Base-by-base conservation (phyloP, 345 rosid genomes). In the Citropsis articulata region DNA sequence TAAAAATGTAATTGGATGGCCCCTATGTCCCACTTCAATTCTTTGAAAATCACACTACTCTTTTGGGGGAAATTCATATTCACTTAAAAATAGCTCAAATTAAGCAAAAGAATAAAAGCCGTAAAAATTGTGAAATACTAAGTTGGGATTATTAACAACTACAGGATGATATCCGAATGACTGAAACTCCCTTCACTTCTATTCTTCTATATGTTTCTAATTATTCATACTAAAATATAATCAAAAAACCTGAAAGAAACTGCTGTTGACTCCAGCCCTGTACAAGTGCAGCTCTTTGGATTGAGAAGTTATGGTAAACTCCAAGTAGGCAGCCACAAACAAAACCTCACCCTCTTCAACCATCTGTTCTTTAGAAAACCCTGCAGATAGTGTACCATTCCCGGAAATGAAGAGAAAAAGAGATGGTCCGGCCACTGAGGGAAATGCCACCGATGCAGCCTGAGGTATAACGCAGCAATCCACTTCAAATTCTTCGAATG, bases 231-330 rank as follows among this genome's bases (percentile, higher is more conserved):
- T 31, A 55, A 33, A 59, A 55, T 55, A 27, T 33, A 56, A 56
- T 81, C 66, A 82, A 42, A 75, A 71, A 33, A 6, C 60, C 61
- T 82, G 89, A 27, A 88, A 71, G 79, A 88, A 84, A 45, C 86
- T 79, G 69, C 85, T 79, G 75, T 86, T 88, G 35, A 86, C 84
- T 65, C 91, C 87, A 40, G 85, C 84, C 53, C 87, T 82, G 55
- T 84, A 86, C 81, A 86, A 33, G 25, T 40, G 79, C 65, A 86
- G 62, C 77, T 72, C 85, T 19, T 82, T 77, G 22, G 79, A 24
- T 38, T 81, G 53, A 27, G 69, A 42, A 1, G 64, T 12, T 65
- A 85, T 16, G 35, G 28, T 80, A 12, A 80, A 75, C 76, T 80
- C 76, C 27, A 53, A 40, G 62, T 81, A 48, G 24, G 85, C 82